These are phyloP conservation scores for Pugionium dolabratum DNA, from an alignment of 345 rosid genomes.

Conservation along the genomic window DNA sequence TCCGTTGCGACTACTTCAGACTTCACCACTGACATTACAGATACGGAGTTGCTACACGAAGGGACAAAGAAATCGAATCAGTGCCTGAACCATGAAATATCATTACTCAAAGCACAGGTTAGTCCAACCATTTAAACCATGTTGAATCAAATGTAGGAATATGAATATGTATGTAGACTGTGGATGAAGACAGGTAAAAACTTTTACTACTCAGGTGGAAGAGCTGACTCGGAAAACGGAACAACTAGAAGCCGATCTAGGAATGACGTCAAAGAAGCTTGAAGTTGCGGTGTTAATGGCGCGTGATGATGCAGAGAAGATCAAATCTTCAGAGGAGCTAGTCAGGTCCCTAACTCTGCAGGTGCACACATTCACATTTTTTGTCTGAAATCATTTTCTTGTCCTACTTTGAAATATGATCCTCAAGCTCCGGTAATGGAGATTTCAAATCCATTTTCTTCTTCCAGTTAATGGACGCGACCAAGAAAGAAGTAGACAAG, in stretches of 20 bases:
- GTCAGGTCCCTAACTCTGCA: slow-evolving; percentile 57
- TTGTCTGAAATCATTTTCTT: slow-evolving; percentile 5
- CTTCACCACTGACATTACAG: slow-evolving; percentile 39
- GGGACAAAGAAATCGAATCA: slow-evolving; percentile 49
- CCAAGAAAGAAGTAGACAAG: slow-evolving; percentile 30
- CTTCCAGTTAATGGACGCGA: slow-evolving; percentile 35
- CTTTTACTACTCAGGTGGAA: slow-evolving; percentile 51
- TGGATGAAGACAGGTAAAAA: neutral
- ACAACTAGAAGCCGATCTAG: slow-evolving; percentile 55
- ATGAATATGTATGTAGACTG: neutral
- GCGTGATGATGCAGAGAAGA: slow-evolving; percentile 56
- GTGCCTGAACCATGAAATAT: slow-evolving; percentile 48
- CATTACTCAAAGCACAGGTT: slow-evolving; percentile 68
- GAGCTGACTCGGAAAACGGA: slow-evolving; percentile 55
- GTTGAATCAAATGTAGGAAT: neutral
- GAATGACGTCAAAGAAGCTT: slow-evolving; percentile 49
- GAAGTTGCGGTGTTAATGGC: slow-evolving; percentile 53
- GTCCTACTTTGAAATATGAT: slow-evolving; percentile 5
- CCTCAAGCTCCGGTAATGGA: neutral
- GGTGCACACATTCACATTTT: slow-evolving; percentile 37
- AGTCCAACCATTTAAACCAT: slow-evolving; percentile 9
- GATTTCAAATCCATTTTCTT: slow-evolving; percentile 1
- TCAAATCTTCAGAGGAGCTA: slow-evolving; percentile 56
- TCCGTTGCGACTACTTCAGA: slow-evolving; percentile 49
- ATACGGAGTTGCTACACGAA: slow-evolving; percentile 48